Conservation (phyloP, 495 filamentous ascomycete genomes). For the Aspergillus ellipticus region DNA sequence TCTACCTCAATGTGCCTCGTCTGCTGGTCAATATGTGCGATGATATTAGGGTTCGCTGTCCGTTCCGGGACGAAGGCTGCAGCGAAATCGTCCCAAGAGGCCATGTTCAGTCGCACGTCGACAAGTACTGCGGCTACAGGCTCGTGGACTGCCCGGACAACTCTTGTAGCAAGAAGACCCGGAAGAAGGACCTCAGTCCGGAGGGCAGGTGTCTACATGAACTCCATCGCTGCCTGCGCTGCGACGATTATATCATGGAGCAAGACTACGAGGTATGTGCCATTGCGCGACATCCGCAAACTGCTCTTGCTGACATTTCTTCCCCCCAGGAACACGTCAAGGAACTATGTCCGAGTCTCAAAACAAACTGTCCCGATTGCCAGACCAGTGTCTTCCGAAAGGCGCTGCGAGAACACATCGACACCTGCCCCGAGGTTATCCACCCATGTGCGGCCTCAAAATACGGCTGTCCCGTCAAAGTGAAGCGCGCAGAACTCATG, state of each 20-base stretch:
- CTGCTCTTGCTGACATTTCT: not conserved
- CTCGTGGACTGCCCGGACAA: conserved; percentile 58
- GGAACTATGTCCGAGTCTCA: conserved; percentile 47
- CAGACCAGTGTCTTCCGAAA: conserved; percentile 41
- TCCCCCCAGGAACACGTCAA: conserved; percentile 44
- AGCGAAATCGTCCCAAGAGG: conserved; percentile 57
- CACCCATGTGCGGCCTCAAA: conserved; percentile 52
- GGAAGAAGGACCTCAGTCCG: conserved; percentile 39
- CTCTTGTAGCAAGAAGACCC: conserved; percentile 48
- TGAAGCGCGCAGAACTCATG: conserved; percentile 46
- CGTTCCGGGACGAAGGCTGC: conserved; percentile 61
- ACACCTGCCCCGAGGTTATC: conserved; percentile 50
- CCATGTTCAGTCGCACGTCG: conserved; percentile 68
- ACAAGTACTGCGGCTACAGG: conserved; percentile 68
- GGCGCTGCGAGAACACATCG: conserved; percentile 47
- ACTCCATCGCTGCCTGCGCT: conserved; percentile 50
- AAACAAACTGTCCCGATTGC: conserved; percentile 53
- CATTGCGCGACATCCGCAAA: not conserved
- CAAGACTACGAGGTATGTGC: conserved; percentile 53
- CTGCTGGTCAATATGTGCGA: conserved; percentile 67
- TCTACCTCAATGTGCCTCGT: conserved; percentile 45
- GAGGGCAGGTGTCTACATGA: conserved; percentile 54
- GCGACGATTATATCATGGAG: conserved; percentile 52
- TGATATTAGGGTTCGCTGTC: conserved; percentile 70
- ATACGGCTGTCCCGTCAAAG: conserved; percentile 53